Base-by-base conservation (phyloP, 1,284 basidiomycete genomes). In the Ceratorhiza oryzae-sativae region DNA sequence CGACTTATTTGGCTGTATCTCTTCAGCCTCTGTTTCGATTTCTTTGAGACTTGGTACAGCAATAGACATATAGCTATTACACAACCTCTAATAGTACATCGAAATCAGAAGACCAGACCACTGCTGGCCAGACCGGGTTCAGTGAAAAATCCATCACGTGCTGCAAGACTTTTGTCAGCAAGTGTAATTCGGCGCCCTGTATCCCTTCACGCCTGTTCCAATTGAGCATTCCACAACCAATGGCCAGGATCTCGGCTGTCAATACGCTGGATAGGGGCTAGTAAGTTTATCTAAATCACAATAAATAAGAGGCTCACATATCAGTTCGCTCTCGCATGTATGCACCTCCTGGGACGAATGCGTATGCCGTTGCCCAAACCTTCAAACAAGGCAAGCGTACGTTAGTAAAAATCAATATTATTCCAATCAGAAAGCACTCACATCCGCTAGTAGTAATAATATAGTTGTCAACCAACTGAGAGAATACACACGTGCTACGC, bases 361-460 rank as follows among this genome's bases (percentile, higher is more conserved):
- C 95, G 80, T 98, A 97, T 0, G 95, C 95, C 56, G 94, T 93
- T 0, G 94, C 95, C 80, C 93, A 89, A 4, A 91, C 63, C 63
- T 67, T n/a, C 13, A 67, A 23, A 41, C 2, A 30, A 45, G 25
- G 2, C 46, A 65, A 25, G 25, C 6, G 20, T 15, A 27, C 3
- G 51, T 32, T 1, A 53, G 51, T 12, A 1, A 8, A 23, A 23
- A n/a, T n/a, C 20, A 23, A 18, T 20, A n/a, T 25, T 23, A 8
- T 23, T 32, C 18, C 34, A 13, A 20, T 13, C 12, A 30, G 23
- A 30, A 15, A 27, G n/a, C 36, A 67, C 63, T 36, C 45, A 67
- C 87, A 73, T 88, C 90, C 30, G 88, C 86, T 20, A 94, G 83
- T 73, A 87, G 87, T 63, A 94, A 81, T 39, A 93, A 45, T 72